Evolutionary conservation across 176 grass and related monocot species (phyloP).

Genomic region (Phoenix dactylifera): DNA sequence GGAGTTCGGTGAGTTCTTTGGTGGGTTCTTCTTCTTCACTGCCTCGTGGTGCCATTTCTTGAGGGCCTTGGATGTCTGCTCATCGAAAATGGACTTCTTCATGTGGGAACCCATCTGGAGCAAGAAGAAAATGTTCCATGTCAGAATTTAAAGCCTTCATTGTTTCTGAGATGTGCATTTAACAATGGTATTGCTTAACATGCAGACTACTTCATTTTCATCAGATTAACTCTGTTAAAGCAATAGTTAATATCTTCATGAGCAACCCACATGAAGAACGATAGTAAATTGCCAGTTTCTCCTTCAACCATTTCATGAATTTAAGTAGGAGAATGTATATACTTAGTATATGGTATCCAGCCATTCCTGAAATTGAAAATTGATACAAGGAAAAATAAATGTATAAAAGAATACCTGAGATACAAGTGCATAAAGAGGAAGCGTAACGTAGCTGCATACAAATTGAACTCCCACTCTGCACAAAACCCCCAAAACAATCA

Average conservation of each 20-base stretch:
- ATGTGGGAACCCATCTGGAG: conserved; percentile 83
- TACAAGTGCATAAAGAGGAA: conserved; percentile 64
- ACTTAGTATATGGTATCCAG: neutral
- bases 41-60: conserved; percentile 72
- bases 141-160: neutral
- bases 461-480: conserved; percentile 62
- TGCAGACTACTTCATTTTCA: no score
- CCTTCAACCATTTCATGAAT: no score
- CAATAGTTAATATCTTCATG: no score
- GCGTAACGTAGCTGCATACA: conserved; percentile 73
- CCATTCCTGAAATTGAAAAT: neutral
- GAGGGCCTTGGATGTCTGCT: conserved; percentile 89
- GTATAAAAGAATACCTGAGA: conserved; percentile 30
- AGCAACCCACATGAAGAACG: no score
- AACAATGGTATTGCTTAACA: no score
- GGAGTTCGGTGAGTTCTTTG: no score
- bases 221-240: no score
- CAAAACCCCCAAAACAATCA: neutral
- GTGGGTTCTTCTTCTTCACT: conserved; percentile 58
- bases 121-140: neutral
- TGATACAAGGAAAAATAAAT: neutral
- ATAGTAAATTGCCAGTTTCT: no score
- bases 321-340: neutral
- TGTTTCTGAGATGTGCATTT: neutral
- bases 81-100: conserved; percentile 96